Percentiles rank a stretch among this genome's conserved stretches.
These are phyloP conservation scores for Arthrocladium fulminans DNA, from an alignment of 2,329 filamentous ascomycete genomes.

Conservation along the genomic window DNA sequence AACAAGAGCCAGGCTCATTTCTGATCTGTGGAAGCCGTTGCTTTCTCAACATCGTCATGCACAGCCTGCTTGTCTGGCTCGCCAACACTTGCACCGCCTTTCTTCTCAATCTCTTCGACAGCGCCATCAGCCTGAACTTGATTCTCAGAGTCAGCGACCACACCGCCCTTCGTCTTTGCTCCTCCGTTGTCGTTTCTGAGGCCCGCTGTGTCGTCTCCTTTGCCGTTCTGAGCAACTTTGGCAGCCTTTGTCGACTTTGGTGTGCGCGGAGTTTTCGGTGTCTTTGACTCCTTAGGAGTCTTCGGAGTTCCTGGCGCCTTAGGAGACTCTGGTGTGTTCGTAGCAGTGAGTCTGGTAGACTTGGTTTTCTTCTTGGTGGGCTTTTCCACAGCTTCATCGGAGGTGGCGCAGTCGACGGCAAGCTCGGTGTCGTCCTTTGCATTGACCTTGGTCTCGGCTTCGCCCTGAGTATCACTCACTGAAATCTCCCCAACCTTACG, in stretches of 20 bases:
- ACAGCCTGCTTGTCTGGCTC: conserved; percentile 6
- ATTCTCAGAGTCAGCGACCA: background rate
- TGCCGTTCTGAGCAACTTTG: background rate
- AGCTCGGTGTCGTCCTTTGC: background rate
- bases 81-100: background rate
- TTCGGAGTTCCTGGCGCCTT: background rate
- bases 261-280: conserved; percentile 1
- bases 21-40: background rate
- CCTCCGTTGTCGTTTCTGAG: background rate
- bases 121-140: background rate
- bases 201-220: background rate
- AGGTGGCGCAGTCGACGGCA: background rate
- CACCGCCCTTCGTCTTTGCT: background rate
- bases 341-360: too few species aligned
- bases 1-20: background rate
- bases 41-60: background rate
- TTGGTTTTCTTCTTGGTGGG: conserved; percentile 5
- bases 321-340: too few species aligned
- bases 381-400: conserved; percentile 1
- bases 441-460: background rate
- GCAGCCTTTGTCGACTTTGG: conserved; percentile 4
- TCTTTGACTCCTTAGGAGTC: conserved; percentile 1
- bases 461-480: background rate
- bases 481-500: conserved; percentile 11
- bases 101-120: background rate